Percentiles rank a stretch among this genome's conserved stretches.
Evolutionary conservation across 192 early-diverging fungal genomes (phyloP).

Genomic region (Rhizoclosmatium sp.): DNA sequence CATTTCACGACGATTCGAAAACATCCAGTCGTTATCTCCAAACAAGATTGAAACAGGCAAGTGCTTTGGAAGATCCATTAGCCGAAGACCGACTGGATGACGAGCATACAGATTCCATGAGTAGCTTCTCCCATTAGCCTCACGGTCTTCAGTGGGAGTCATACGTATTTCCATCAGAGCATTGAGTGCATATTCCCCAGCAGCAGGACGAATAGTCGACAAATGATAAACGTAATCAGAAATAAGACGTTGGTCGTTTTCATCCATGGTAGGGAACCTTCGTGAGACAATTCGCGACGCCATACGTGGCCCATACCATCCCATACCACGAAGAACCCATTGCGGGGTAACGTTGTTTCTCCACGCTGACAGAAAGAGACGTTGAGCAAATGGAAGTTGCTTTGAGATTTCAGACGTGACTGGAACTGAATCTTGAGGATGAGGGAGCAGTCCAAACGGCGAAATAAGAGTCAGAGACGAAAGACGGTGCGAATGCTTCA

Average conservation of each 20-base stretch:
- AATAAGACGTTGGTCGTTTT: slow-evolving; percentile 26
- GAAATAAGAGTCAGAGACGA: slow-evolving; percentile 88
- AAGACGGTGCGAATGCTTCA: slow-evolving; percentile 86
- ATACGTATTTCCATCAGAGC: slow-evolving; percentile 33
- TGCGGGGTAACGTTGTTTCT: slow-evolving; percentile 35
- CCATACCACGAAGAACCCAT: slow-evolving; percentile 26
- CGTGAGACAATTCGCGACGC: slow-evolving; percentile 23
- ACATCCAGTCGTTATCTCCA: slow-evolving; percentile 38
- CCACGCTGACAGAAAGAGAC: slow-evolving; percentile 30
- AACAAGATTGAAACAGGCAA: slow-evolving; percentile 27
- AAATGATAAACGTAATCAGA: slow-evolving; percentile 31
- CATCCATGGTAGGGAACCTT: slow-evolving; percentile 31
- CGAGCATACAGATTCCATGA: slow-evolving; percentile 24
- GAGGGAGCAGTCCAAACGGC: slow-evolving; percentile 52
- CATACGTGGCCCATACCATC: slow-evolving; percentile 15
- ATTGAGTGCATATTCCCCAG: slow-evolving; percentile 36
- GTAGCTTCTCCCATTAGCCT: too few species aligned
- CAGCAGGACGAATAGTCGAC: slow-evolving; percentile 26
- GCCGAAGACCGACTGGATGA: slow-evolving; percentile 21
- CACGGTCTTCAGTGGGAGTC: not conserved
- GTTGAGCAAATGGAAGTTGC: slow-evolving; percentile 29
- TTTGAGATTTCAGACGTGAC: not conserved
- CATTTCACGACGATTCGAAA: slow-evolving; percentile 17
- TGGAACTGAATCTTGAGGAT: slow-evolving; percentile 4
- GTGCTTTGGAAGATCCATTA: not conserved